Conservation (phyloP, 768 basidiomycete genomes). For the Cyclocybe cylindracea region DNA sequence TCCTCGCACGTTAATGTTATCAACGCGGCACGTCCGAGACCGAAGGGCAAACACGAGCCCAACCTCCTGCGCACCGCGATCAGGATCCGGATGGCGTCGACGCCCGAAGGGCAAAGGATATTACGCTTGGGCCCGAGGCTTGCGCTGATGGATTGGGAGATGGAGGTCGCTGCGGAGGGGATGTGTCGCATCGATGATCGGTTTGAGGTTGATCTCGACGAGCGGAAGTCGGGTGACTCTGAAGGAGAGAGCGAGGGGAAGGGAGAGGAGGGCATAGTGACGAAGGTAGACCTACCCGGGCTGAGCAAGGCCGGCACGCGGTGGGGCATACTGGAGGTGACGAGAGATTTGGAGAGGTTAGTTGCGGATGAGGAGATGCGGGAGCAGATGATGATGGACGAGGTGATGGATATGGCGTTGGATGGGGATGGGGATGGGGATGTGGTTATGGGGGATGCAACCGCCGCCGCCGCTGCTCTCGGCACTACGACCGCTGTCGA, state of each 20-base stretch:
- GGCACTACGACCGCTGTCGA: no score
- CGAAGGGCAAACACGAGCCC: constrained; percentile 59
- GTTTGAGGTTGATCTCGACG: no score
- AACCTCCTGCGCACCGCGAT: constrained; percentile 66
- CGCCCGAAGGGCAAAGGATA: constrained; percentile 63
- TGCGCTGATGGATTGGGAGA: constrained; percentile 41
- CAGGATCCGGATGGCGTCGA: constrained; percentile 54
- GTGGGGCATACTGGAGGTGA: constrained; percentile 48
- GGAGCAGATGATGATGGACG: neutral
- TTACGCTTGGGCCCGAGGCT: constrained; percentile 69
- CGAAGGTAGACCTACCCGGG: no score
- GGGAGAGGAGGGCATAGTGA: no score
- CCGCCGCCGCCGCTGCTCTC: no score
- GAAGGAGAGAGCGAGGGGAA: no score
- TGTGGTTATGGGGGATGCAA: constrained; percentile 38
- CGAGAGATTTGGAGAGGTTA: constrained; percentile 60
- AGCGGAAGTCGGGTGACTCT: no score
- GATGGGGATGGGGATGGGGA: constrained; percentile 24
- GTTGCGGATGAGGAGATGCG: constrained; percentile 29
- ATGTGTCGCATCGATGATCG: constrained; percentile 47
- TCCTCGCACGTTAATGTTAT: no score
- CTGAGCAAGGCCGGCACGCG: no score
- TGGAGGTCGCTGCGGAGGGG: constrained; percentile 60
- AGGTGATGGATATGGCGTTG: no score
- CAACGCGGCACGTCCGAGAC: constrained; percentile 12